Evolutionary conservation across 345 rosid genomes (phyloP).

Genomic region (sweet orange (Citrus sinensis)): DVS_A1.0 CM039162.1:31404501-31405000

Average conservation of each 20-base stretch:
- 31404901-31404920: constrained; percentile 75
- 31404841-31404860: constrained; percentile 7
- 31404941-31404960: constrained; percentile 83
- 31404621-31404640: not conserved
- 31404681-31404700: not conserved
- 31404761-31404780: not conserved
- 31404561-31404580: not conserved
- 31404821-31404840: not conserved
- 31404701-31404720: not conserved
- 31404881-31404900: constrained; percentile 83
- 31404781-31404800: not conserved
- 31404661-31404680: not conserved
- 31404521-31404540: not conserved
- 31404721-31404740: not conserved
- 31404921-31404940: constrained; percentile 81
- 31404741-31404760: not conserved
- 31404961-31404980: constrained; percentile 85
- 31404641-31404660: not conserved
- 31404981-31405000: constrained; percentile 74
- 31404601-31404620: not conserved
- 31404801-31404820: not conserved
- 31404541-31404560: not conserved
- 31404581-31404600: not conserved
- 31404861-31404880: constrained; percentile 69
- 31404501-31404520: not conserved